Evolutionary conservation across 2,329 filamentous ascomycete genomes (phyloP).

Genomic region (Cytospora leucostoma): DNA sequence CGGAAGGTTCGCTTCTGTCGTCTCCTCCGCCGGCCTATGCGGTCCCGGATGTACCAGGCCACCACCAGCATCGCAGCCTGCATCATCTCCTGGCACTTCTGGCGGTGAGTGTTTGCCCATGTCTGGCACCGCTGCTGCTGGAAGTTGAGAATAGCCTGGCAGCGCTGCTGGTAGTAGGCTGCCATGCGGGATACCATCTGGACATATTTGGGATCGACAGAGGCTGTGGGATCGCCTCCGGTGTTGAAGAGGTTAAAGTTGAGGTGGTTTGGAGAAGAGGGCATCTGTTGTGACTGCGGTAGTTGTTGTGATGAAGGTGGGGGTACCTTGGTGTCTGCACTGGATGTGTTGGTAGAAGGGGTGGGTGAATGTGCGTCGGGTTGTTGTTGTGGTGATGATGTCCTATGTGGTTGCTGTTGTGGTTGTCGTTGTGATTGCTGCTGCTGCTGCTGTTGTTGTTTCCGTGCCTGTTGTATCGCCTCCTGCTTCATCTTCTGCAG

Average conservation of each 20-base stretch:
- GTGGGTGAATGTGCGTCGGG: conserved; percentile 20
- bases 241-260: conserved; percentile 16
- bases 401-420: conserved; percentile 17
- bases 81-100: conserved; percentile 51
- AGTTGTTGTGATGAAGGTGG: background rate
- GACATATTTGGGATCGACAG: conserved; percentile 44
- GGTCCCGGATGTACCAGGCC: conserved; percentile 52
- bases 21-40: conserved; percentile 46
- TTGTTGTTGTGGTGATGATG: conserved; percentile 9
- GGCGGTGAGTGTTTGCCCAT: conserved; percentile 49
- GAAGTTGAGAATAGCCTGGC: conserved; percentile 48
- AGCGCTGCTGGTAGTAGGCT: conserved; percentile 51
- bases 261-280: conserved; percentile 10
- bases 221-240: conserved; percentile 18
- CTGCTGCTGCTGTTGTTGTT: conserved; percentile 24
- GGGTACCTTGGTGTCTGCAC: conserved; percentile 22
- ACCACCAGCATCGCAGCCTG: conserved; percentile 52
- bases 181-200: conserved; percentile 51
- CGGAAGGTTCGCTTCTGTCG: conserved; percentile 46
- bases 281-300: background rate
- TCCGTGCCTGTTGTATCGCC: conserved; percentile 16
- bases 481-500: conserved; percentile 8
- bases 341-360: conserved; percentile 18
- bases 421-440: conserved; percentile 15
- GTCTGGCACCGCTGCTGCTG: conserved; percentile 52